Evolutionary conservation across 169 alveolate species (phyloP).

Genomic region (Babesia microti): DNA sequence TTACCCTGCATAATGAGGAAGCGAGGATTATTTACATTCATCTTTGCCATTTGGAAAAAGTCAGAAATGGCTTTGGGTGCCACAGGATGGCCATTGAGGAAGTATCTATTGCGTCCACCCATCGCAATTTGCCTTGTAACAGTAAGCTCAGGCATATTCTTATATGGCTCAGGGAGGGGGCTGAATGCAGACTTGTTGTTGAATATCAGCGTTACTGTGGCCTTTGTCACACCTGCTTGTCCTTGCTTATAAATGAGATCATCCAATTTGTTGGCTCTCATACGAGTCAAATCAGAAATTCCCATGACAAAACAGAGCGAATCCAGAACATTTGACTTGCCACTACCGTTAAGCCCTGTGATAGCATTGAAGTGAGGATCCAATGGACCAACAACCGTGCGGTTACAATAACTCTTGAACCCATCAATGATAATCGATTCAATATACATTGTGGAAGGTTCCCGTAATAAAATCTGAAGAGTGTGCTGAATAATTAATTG

Average conservation of each 20-base stretch:
- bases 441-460: conserved; percentile 74
- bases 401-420: conserved; percentile 86
- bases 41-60: conserved; percentile 85
- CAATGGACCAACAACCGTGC: conserved; percentile 81
- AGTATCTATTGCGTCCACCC: conserved; percentile 89
- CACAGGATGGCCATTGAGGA: conserved; percentile 87
- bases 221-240: conserved; percentile 95
- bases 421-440: conserved; percentile 90
- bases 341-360: conserved; percentile 97
- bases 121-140: conserved; percentile 84
- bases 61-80: conserved; percentile 83
- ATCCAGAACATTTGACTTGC: conserved; percentile 97
- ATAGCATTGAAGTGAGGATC: conserved; percentile 97
- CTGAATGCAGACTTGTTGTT: conserved; percentile 74
- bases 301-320: conserved; percentile 95
- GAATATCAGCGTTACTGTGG: conserved; percentile 91
- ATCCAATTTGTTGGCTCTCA: conserved; percentile 86
- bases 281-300: conserved; percentile 69
- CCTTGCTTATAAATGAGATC: conserved; percentile 97
- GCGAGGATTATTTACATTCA: conserved; percentile 96
- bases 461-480: too few relatives aligned
- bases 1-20: conserved; percentile 95
- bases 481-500: too few relatives aligned
- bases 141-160: conserved; percentile 71
- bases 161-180: conserved; percentile 70